These are phyloP conservation scores for Acrodontium crateriforme DNA, from an alignment of 2,329 filamentous ascomycete genomes.

Conservation along the genomic window DNA sequence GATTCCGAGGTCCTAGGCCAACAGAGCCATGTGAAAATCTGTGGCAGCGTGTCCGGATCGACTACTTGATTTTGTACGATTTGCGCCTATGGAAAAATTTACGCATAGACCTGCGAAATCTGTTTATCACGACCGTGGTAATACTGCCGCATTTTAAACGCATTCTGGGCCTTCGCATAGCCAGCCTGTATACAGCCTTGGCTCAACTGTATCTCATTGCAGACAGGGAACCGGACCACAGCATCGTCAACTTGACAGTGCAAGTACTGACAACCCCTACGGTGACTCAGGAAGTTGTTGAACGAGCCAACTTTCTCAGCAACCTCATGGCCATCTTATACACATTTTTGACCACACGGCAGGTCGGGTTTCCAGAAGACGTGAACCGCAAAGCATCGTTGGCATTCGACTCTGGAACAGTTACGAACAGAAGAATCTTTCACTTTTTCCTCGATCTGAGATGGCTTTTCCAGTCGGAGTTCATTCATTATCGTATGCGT, in stretches of 20 bases:
- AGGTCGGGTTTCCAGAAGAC: constrained; percentile 87
- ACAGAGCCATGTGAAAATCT: constrained; percentile 66
- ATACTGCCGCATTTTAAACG: constrained; percentile 94
- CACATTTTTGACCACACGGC: constrained; percentile 88
- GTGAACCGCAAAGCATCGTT: constrained; percentile 75
- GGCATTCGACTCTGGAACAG: constrained; percentile 85
- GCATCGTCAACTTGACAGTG: constrained; percentile 91
- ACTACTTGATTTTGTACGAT: constrained; percentile 92
- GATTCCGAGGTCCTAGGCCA: constrained; percentile 38
- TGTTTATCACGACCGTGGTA: constrained; percentile 94
- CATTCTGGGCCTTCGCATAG: constrained; percentile 81
- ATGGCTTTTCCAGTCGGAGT: constrained; percentile 75
- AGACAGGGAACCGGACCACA: constrained; percentile 91
- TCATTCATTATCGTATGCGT: constrained; percentile 74
- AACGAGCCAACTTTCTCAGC: constrained; percentile 88
- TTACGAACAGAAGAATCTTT: constrained; percentile 90
- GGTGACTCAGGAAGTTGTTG: constrained; percentile 89
- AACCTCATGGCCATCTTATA: constrained; percentile 93
- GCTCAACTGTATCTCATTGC: constrained; percentile 93
- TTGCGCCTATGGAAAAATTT: constrained; percentile 93
- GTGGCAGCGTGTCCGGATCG: constrained; percentile 74
- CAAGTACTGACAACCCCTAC: constrained; percentile 95
- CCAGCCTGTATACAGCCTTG: constrained; percentile 82
- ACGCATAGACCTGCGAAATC: constrained; percentile 73
- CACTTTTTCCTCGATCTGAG: constrained; percentile 95